Base-by-base conservation (phyloP, 768 basidiomycete species). In the Galerina sulciceps region DNA sequence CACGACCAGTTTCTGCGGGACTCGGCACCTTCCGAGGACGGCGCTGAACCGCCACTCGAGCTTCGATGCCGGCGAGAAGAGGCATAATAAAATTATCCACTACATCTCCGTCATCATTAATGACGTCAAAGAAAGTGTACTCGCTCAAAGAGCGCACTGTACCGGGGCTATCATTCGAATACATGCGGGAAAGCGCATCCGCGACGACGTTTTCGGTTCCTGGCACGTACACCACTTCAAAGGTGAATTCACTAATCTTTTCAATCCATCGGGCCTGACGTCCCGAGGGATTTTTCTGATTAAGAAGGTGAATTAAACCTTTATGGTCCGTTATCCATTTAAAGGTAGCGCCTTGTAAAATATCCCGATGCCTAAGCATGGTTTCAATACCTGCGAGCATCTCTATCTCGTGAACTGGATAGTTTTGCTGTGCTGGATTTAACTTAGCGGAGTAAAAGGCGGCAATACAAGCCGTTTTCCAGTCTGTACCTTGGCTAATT, bases 341-440 rank as follows among this genome's bases (percentile, higher is more conserved):
- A 36, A 79, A 78, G 0, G 38, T 44, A 0, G 52, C 61, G 0
- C 77, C 79, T 26, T 69, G 71, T 1, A 79, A 41, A 3, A 75
- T 62, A 37, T 74, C 70, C 0, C 60, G 37, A 23, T 72, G 68
- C 0, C 67, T 37, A 4, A 73, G 57, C 71, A 78, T 71, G 0
- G 73, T 69, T 37, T 78, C 75, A 0, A 79, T 61, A 0, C 73
- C 73, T 0, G 73, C 74, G 0, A 79, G 52, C 62, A 79, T 64
- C 35, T 80, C 76, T 6, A 73, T 72, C 50, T 79, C 75, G 23
- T 78, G 78, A 0, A 74, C 73, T 1, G 75, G 67, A 36, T 79
- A 79, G 40, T 78, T 78, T 18, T 75, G 74, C 50, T 79, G 76
- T 0, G 76, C 71, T 0, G 69, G 31, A 15, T 67, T 74, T 3